Conservation (phyloP, 1,284 basidiomycete species). For the Microbotryomycetes sp. region DNA sequence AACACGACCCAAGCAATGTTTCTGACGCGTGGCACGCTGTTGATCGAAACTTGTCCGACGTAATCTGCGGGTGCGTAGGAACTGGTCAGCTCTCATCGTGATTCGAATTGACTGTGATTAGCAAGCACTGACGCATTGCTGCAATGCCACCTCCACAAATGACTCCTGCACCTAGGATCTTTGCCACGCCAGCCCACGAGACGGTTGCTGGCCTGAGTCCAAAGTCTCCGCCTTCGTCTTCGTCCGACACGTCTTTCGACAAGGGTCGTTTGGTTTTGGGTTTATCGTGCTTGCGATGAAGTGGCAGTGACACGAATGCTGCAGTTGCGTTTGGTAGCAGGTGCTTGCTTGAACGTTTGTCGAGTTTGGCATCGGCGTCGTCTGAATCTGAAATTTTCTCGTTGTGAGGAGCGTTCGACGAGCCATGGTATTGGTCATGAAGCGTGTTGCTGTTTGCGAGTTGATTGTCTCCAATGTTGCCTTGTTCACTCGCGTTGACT, state of each 20-base stretch:
- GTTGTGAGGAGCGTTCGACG: background rate
- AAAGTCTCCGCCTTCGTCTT: constrained; percentile 39
- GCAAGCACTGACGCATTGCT: constrained; percentile 45
- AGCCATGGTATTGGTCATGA: background rate
- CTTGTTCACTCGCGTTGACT: background rate
- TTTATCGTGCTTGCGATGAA: background rate
- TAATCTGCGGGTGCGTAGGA: constrained; percentile 41
- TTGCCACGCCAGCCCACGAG: constrained; percentile 42
- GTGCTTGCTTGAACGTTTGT: background rate
- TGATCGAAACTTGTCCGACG: constrained; percentile 47
- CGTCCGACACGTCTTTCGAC: constrained; percentile 11
- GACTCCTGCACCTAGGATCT: constrained; percentile 45
- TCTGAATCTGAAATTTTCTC: background rate
- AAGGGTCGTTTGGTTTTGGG: background rate
- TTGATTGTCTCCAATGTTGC: background rate
- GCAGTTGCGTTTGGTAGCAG: background rate
- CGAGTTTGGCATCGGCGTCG: background rate
- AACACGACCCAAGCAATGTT: constrained; percentile 44
- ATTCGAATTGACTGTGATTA: background rate
- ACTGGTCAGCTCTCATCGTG: background rate
- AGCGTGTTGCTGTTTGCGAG: background rate
- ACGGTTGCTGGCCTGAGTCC: constrained; percentile 39
- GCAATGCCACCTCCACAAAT: constrained; percentile 47
- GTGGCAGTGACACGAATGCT: background rate
- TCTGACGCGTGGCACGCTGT: constrained; percentile 44